Evolutionary conservation across 768 basidiomycete genomes (phyloP).

Genomic region (Candolleomyces aberdarensis): DNA sequence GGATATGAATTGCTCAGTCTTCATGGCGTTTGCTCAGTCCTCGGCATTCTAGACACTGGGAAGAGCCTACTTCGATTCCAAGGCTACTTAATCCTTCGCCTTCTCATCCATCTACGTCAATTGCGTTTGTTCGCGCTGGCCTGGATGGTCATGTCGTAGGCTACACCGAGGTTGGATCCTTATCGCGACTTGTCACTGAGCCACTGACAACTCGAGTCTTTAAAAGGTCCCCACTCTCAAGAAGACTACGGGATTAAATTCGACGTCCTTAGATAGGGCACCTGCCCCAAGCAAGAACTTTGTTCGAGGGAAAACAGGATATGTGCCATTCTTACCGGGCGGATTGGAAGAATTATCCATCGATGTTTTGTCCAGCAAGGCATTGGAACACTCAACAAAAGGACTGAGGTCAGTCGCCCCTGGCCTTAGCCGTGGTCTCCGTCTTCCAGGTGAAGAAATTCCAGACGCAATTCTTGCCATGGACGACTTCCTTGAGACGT

Average conservation of each 20-base stretch:
- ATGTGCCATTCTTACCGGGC: conserved; percentile 93
- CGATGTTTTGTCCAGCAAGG: conserved; percentile 27
- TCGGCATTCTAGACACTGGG: conserved; percentile 60
- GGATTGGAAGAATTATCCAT: conserved; percentile 70
- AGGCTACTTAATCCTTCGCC: conserved; percentile 63
- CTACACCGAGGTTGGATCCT: conserved; percentile 66
- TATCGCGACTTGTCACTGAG: background rate
- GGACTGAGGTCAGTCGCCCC: conserved; percentile 74
- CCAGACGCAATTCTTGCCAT: conserved; percentile 43
- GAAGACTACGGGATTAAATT: conserved; percentile 70
- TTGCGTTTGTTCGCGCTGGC: conserved; percentile 74
- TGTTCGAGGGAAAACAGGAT: conserved; percentile 90
- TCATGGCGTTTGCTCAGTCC: conserved; percentile 9
- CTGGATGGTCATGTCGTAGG: conserved; percentile 79
- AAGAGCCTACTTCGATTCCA: conserved; percentile 55
- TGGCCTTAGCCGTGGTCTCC: conserved; percentile 77
- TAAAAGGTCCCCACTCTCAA: conserved; percentile 52
- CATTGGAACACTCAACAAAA: conserved; percentile 27
- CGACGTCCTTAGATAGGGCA: conserved; percentile 81
- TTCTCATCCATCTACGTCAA: conserved; percentile 68
- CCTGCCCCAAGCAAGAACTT: conserved; percentile 79
- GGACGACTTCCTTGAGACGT: conserved; percentile 22
- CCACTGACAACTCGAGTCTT: background rate
- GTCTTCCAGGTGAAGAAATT: conserved; percentile 56
- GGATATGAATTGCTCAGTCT: conserved; percentile 20